A percentile compares a stretch with the other conserved stretches of the same genome.
Conservation (phyloP, 2,329 filamentous ascomycete species). For the Geosmithia morbida region DNA sequence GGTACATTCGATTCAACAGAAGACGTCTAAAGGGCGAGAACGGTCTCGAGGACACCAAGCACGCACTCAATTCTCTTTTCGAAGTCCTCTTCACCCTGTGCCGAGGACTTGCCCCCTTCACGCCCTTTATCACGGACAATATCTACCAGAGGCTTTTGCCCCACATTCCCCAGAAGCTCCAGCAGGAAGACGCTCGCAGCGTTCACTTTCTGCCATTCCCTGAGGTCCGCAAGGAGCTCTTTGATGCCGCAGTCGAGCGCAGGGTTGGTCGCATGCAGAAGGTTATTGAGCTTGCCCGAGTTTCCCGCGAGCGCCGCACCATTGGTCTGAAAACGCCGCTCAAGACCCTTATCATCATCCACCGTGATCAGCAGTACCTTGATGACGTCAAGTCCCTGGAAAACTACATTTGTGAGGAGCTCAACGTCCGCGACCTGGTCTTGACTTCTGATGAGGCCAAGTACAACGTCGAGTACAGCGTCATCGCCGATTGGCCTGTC, state of each 20-base stretch:
- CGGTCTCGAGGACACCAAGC: conserved; percentile 70
- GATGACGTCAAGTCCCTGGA: conserved; percentile 77
- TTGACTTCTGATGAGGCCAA: conserved; percentile 76
- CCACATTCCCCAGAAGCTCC: conserved; percentile 60
- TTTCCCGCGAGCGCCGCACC: conserved; percentile 71
- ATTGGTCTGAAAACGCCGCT: conserved; percentile 84
- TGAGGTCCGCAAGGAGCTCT: conserved; percentile 75
- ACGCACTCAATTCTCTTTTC: conserved; percentile 87
- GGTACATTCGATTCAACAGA: conserved; percentile 94
- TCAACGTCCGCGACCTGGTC: conserved; percentile 78
- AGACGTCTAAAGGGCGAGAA: conserved; percentile 83
- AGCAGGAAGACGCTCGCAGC: conserved; percentile 61
- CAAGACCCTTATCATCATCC: conserved; percentile 79
- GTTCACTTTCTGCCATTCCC: conserved; percentile 91
- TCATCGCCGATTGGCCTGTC: conserved; percentile 82
- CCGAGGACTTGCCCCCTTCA: conserved; percentile 83
- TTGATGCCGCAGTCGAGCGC: conserved; percentile 74
- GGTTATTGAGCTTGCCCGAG: conserved; percentile 81
- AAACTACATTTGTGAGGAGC: conserved; percentile 79
- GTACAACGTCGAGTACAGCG: conserved; percentile 86
- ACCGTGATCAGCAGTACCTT: conserved; percentile 68
- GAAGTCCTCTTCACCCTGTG: conserved; percentile 85
- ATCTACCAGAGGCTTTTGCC: conserved; percentile 78
- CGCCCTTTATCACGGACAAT: conserved; percentile 86
- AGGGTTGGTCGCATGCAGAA: conserved; percentile 85